Conservation (phyloP, 2,329 filamentous ascomycete species). For the Apiospora pterosperma region DNA sequence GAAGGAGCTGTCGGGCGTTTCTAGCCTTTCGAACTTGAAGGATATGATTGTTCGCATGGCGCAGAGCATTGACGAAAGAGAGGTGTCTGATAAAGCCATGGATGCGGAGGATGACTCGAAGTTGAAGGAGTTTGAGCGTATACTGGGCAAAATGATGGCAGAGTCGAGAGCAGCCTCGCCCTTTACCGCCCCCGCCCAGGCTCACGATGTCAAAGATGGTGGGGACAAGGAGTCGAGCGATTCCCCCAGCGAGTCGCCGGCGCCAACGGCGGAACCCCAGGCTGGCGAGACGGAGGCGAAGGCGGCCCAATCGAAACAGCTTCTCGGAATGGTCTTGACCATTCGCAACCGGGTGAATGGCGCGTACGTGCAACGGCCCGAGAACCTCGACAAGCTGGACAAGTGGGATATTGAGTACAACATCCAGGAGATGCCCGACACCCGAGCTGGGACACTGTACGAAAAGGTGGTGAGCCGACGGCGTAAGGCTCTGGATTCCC, state of each 20-base stretch:
- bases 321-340: slow-evolving; percentile 70
- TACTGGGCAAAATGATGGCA: slow-evolving; percentile 46
- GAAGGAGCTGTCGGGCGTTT: slow-evolving; percentile 5
- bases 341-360: slow-evolving; percentile 72
- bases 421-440: slow-evolving; percentile 56
- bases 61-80: slow-evolving; percentile 37
- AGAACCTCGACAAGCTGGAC: slow-evolving; percentile 32
- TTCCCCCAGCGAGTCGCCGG: not conserved
- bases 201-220: not conserved
- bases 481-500: slow-evolving; percentile 37
- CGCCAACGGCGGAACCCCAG: not conserved
- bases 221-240: not conserved
- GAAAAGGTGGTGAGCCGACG: slow-evolving; percentile 52
- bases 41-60: slow-evolving; percentile 52
- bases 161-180: slow-evolving; percentile 15
- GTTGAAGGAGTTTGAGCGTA: slow-evolving; percentile 47
- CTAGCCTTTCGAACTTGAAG: slow-evolving; percentile 26
- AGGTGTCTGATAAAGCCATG: slow-evolving; percentile 15
- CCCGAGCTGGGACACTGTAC: slow-evolving; percentile 52
- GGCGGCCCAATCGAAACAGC: slow-evolving; percentile 21
- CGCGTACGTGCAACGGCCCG: slow-evolving; percentile 58
- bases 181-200: not conserved
- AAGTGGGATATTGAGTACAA: slow-evolving; percentile 79
- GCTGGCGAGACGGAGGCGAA: not conserved
- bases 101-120: slow-evolving; percentile 33